A percentile compares a stretch with the other conserved stretches of the same genome.
phyloP scores from a whole-genome alignment of 768 basidiomycete species.

The Phaeotremella skinneri region DNA sequence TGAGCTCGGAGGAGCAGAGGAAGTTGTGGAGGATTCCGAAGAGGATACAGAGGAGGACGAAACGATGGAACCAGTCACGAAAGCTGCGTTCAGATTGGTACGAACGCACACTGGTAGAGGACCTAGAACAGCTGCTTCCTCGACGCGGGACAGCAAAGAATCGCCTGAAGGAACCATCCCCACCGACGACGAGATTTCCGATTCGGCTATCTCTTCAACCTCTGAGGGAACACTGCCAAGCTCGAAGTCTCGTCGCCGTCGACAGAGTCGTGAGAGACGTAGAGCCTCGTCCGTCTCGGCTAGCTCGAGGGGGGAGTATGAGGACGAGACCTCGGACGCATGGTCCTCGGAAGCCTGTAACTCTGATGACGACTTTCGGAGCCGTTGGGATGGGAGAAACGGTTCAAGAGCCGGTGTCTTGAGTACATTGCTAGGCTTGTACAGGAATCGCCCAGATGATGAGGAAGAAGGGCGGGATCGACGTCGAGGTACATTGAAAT shows the following conservation, averaged over 20 bases:
- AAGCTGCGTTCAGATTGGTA: slow-evolving; percentile 12
- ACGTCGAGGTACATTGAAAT: not conserved
- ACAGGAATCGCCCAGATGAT: slow-evolving; percentile 7
- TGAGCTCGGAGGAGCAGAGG: not conserved
- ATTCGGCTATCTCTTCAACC: not conserved
- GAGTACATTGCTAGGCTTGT: slow-evolving; percentile 18
- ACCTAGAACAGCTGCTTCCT: not conserved
- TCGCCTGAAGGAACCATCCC: slow-evolving; percentile 11
- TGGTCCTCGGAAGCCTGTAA: not conserved
- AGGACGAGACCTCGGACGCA: slow-evolving; percentile 9
- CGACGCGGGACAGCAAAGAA: not conserved
- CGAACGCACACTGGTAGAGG: slow-evolving; percentile 19
- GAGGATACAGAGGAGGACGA: not conserved
- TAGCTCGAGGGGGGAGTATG: slow-evolving; percentile 6
- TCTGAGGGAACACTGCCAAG: slow-evolving; percentile 1
- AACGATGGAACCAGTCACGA: slow-evolving; percentile 2
- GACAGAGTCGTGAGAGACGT: not conserved
- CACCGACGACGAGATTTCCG: not conserved
- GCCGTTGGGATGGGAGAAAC: not conserved
- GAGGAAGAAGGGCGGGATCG: slow-evolving; percentile 5
- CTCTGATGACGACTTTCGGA: not conserved
- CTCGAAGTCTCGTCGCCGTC: not conserved
- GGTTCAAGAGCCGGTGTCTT: slow-evolving; percentile 13
- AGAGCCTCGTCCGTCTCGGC: slow-evolving; percentile 8
- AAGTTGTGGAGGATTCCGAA: not conserved